Conservation (phyloP, 2,329 filamentous ascomycete species). For the Pseudocercospora fijiensis region DNA sequence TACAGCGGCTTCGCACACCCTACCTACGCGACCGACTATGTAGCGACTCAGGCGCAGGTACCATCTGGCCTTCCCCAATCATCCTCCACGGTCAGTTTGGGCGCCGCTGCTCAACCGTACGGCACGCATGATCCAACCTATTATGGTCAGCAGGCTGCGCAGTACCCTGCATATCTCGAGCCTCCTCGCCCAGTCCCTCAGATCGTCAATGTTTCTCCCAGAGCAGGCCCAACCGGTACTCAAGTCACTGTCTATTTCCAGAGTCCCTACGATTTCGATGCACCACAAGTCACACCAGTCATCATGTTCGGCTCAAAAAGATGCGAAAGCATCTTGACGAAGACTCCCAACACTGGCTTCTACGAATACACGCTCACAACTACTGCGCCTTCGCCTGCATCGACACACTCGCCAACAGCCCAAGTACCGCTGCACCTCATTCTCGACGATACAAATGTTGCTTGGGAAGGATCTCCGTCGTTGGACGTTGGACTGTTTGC, state of each 20-base stretch:
- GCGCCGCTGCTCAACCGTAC: constrained; percentile 45
- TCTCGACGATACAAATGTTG: constrained; percentile 51
- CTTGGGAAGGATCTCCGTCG: constrained; percentile 42
- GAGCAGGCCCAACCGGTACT: constrained; percentile 66
- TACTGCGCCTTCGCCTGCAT: constrained; percentile 66
- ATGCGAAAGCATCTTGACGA: constrained; percentile 65
- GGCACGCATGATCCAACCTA: constrained; percentile 51
- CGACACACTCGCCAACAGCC: constrained; percentile 56
- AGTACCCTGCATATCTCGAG: constrained; percentile 66
- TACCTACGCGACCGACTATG: constrained; percentile 51
- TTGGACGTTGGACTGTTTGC: constrained; percentile 62
- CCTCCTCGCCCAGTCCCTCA: constrained; percentile 60
- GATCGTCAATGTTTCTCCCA: constrained; percentile 69
- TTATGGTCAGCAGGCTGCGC: constrained; percentile 55
- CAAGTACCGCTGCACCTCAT: constrained; percentile 60
- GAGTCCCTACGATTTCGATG: constrained; percentile 70
- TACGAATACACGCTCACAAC: constrained; percentile 71
- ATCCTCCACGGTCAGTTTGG: constrained; percentile 47
- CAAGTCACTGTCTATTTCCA: constrained; percentile 72
- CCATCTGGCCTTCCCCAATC: constrained; percentile 49
- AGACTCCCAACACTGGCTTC: constrained; percentile 54
- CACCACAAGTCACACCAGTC: constrained; percentile 53
- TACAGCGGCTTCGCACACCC: constrained; percentile 52
- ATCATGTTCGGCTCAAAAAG: constrained; percentile 78
- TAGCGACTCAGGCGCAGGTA: constrained; percentile 51